These are phyloP conservation scores for Starmerella potacharoeniae DNA, from an alignment of 805 yeast species.

Conservation along the genomic window DNA sequence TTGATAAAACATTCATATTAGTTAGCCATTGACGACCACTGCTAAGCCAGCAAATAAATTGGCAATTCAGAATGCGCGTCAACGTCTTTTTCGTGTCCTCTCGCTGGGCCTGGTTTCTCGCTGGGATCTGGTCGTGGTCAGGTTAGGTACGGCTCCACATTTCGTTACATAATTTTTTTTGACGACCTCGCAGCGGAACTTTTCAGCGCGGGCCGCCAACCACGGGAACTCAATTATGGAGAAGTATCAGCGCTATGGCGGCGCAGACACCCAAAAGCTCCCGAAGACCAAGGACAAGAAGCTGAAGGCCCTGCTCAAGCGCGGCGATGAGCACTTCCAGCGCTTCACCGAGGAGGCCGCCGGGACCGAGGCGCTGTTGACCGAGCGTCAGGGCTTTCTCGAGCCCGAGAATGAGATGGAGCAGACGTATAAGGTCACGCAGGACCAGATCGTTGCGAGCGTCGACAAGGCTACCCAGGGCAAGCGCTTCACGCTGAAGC, in stretches of 20 bases:
- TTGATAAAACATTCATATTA: too few relatives aligned
- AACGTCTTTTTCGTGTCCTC: background rate
- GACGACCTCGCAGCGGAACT: background rate
- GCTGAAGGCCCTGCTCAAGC: conserved; percentile 33
- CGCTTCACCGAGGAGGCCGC: conserved; percentile 78
- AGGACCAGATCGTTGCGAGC: conserved; percentile 58
- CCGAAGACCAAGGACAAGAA: conserved; percentile 41
- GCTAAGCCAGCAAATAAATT: too few relatives aligned
- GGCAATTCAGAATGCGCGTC: too few relatives aligned
- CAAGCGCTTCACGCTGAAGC: conserved; percentile 59
- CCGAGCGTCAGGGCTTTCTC: conserved; percentile 73
- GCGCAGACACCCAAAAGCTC: conserved; percentile 32
- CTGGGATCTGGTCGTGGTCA: background rate
- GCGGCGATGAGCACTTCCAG: conserved; percentile 58
- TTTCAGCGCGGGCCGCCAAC: background rate
- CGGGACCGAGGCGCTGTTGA: conserved; percentile 70
- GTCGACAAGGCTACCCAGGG: conserved; percentile 69
- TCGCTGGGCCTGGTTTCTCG: background rate
- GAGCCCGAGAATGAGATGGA: conserved; percentile 94
- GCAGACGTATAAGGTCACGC: conserved; percentile 73
- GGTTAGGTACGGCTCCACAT: background rate
- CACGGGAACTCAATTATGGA: conserved; percentile 11
- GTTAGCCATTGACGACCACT: too few relatives aligned
- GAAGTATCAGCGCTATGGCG: conserved; percentile 33
- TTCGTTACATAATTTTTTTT: conserved; percentile 1